Evolutionary conservation across 2,329 filamentous ascomycete genomes (phyloP).

Genomic region (Penicillium sp.): DNA sequence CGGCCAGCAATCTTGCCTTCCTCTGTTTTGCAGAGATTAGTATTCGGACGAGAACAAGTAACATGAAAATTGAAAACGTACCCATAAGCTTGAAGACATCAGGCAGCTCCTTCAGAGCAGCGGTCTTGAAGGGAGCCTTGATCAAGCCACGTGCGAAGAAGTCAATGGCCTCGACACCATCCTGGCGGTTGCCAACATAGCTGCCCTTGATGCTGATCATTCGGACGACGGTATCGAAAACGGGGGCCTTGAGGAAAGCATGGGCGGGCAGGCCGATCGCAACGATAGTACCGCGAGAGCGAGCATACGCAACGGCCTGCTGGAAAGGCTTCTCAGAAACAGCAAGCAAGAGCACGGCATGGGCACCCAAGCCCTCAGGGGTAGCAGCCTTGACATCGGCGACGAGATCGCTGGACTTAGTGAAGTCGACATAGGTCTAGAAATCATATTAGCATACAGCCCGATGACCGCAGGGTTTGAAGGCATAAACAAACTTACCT

Average conservation of each 20-base stretch:
- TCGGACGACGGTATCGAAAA: conserved; percentile 83
- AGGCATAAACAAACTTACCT: conserved; percentile 22
- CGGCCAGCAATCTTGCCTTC: conserved; percentile 45
- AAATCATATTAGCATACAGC: conserved; percentile 1
- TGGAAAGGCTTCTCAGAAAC: conserved; percentile 92
- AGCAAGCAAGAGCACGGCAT: conserved; percentile 83
- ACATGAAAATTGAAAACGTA: conserved; percentile 21
- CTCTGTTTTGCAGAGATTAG: conserved; percentile 28
- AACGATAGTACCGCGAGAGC: conserved; percentile 76
- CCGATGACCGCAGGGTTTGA: no score
- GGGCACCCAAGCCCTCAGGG: conserved; percentile 75
- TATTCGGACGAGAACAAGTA: not conserved
- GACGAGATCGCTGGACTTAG: conserved; percentile 71
- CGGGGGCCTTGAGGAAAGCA: conserved; percentile 76
- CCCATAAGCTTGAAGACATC: conserved; percentile 75
- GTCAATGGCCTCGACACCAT: conserved; percentile 84
- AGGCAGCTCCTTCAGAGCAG: conserved; percentile 75
- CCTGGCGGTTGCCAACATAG: conserved; percentile 90
- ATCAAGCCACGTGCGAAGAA: conserved; percentile 84
- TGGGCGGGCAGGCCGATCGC: conserved; percentile 85
- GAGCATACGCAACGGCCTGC: conserved; percentile 85
- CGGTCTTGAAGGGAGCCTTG: conserved; percentile 80
- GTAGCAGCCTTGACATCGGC: conserved; percentile 80
- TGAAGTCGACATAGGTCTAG: conserved; percentile 75
- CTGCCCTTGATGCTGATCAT: conserved; percentile 92